Base-by-base conservation (phyloP, 2,329 filamentous ascomycete species). In the Sporothrix mexicana region DNA sequence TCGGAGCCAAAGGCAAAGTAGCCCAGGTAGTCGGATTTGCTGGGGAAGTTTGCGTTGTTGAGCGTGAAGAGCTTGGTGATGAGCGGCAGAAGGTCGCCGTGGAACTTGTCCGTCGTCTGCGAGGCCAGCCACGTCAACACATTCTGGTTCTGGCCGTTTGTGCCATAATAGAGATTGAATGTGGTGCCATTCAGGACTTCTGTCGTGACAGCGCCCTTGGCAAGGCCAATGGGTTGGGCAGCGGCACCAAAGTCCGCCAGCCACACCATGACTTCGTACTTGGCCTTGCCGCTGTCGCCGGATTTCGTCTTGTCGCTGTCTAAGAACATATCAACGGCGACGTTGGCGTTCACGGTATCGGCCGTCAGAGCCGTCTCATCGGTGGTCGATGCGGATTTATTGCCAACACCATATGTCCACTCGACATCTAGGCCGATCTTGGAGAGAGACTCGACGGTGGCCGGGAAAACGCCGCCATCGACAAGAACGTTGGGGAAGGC, bases 311-410 rank as follows among this genome's bases (percentile, higher is more conserved):
- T 77, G 77, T 87, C 82, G 36, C 76, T 77, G 75, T 88, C 87
- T 71, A 88, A 79, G 79, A 88, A 89, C 83, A 89, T 87, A 80
- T 89, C 87, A 74, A 89, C 81, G 49, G 86, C 87, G 47, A 89
- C 86, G 81, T 89, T 89, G 78, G 85, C 80, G 76, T 87, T 86
- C 73, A 87, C 78, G 0, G 77, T 74, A n/a, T 79, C 78, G 0
- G 78, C 73, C 2, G 74, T 77, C 13, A 88, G 78, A 0, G 78
- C 77, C 0, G 78, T 49, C 2, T 79, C 73, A 72, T 83, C 80
- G 1, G 83, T 83, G 12, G 78, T 78, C 0, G 79, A 76, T 4
- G 78, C 78, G 0, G 81, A 80, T 13, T 74, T 73, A 75, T 87
- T 83, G 73, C 86, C 85, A 8, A 82, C 61, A n/a, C 81, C 81